Evolutionary conservation across 2,329 filamentous ascomycete genomes (phyloP).

Genomic region (Botrytis medusae): DNA sequence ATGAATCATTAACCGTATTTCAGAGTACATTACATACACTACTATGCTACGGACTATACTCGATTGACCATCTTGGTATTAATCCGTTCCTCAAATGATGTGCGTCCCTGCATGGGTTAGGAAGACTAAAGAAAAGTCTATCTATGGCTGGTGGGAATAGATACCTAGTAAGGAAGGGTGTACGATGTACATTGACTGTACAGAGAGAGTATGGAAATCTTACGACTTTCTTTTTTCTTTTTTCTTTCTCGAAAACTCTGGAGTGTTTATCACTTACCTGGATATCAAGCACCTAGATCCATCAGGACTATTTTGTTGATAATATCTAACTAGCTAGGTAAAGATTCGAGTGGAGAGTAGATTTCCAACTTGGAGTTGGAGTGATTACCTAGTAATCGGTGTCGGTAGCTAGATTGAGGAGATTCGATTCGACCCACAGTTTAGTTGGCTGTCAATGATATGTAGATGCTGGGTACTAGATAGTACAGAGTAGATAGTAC

Average conservation of each 20-base stretch:
- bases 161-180: not conserved
- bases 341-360: too few species aligned
- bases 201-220: not conserved
- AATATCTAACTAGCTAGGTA: not conserved
- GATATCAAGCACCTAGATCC: not conserved
- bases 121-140: not conserved
- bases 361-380: not conserved
- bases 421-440: not conserved
- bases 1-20: not conserved
- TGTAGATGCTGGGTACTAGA: not conserved
- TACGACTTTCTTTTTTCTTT: not conserved
- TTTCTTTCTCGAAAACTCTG: not conserved
- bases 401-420: not conserved
- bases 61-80: not conserved
- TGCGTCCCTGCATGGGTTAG: conserved; percentile 2
- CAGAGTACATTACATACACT: too few species aligned
- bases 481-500: not conserved
- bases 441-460: not conserved
- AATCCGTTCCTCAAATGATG: not conserved
- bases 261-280: not conserved
- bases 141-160: not conserved
- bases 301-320: not conserved
- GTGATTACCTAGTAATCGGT: not conserved
- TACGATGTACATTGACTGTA: not conserved
- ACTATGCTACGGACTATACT: not conserved